Conservation (phyloP, 768 basidiomycete genomes). For the Boletus rubroflammeus region DNA sequence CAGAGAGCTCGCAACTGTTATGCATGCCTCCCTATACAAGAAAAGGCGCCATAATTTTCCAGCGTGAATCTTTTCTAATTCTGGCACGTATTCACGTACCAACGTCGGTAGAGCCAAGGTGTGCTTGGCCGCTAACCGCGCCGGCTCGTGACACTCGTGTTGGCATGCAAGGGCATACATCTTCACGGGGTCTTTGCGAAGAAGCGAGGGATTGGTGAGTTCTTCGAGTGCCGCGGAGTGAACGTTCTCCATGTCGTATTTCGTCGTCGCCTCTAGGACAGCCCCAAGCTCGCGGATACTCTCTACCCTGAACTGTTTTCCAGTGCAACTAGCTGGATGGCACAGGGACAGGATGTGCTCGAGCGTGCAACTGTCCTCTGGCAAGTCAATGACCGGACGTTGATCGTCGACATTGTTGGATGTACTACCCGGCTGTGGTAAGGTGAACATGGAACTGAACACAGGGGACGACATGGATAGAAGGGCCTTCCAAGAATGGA, state of each 20-base stretch:
- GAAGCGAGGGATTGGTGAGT: background rate
- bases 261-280: constrained; percentile 9
- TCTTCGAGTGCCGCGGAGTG: background rate
- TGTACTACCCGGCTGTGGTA: constrained; percentile 3
- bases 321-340: constrained; percentile 1
- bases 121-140: constrained; percentile 7
- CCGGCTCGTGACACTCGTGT: background rate
- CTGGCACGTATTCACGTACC: background rate
- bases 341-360: constrained; percentile 6
- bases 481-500: constrained; percentile 7
- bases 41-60: constrained; percentile 4
- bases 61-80: constrained; percentile 11
- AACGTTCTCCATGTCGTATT: constrained; percentile 16
- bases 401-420: background rate
- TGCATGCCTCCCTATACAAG: constrained; percentile 9
- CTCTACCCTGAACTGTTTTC: background rate
- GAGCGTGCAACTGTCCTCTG: constrained; percentile 11
- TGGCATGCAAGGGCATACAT: constrained; percentile 15
- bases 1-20: background rate
- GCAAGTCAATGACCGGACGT: constrained; percentile 6
- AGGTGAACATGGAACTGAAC: constrained; percentile 13
- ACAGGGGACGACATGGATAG: constrained; percentile 12
- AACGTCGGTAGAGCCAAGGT: constrained; percentile 5
- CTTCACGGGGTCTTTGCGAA: constrained; percentile 3
- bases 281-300: background rate